A percentile compares a stretch with the other conserved stretches of the same genome.
Evolutionary conservation across 805 yeast genomes (phyloP).

Genomic region (Kuraishia piskuri): DNA sequence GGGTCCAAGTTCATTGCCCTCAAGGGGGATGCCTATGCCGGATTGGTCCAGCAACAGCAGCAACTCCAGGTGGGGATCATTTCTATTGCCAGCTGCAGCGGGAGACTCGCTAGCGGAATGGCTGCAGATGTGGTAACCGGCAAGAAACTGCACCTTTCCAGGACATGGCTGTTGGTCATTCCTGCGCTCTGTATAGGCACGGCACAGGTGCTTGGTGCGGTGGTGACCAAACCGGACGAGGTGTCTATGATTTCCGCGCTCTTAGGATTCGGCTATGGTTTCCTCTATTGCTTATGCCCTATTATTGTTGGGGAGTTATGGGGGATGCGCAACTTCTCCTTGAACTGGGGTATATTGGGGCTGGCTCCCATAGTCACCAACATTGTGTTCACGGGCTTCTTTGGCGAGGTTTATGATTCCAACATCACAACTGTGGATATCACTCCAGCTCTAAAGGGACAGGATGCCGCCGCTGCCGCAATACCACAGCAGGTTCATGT

Average conservation of each 20-base stretch:
- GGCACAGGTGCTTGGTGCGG: conserved; percentile 42
- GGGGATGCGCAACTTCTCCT: conserved; percentile 59
- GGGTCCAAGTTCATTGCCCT: conserved; percentile 11
- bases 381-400: conserved; percentile 47
- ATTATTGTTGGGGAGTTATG: conserved; percentile 68
- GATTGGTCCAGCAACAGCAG: conserved; percentile 42
- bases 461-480: not conserved
- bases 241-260: conserved; percentile 46
- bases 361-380: conserved; percentile 60
- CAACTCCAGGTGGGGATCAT: conserved; percentile 67
- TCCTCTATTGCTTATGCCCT: conserved; percentile 64
- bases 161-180: conserved; percentile 40
- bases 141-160: conserved; percentile 26
- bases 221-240: conserved; percentile 20
- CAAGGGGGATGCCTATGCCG: conserved; percentile 10
- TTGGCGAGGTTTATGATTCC: conserved; percentile 58
- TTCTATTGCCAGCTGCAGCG: conserved; percentile 58
- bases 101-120: conserved; percentile 56
- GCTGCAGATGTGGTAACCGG: conserved; percentile 51
- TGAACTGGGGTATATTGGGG: conserved; percentile 67
- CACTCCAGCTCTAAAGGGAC: not conserved
- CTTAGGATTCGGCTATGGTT: conserved; percentile 67
- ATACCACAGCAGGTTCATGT: conserved; percentile 5
- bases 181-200: conserved; percentile 39
- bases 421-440: conserved; percentile 14